Evolutionary conservation across 305 asterid species (phyloP), one percentile per base, ranked within the genome.

Genomic region (Solanum hybrid): DNA sequence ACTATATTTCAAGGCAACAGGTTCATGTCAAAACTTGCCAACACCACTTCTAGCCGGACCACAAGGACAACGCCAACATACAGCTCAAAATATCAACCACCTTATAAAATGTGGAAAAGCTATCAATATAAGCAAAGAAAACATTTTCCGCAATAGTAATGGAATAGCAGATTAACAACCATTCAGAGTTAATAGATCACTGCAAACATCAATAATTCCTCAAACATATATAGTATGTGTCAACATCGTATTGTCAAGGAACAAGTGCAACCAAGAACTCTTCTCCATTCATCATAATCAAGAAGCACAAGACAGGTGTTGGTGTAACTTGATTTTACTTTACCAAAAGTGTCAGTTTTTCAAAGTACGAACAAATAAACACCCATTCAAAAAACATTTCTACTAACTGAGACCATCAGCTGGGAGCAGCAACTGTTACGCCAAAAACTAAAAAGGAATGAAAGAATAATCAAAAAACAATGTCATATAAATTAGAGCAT

Each of bases 21-120:
- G 73, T 51, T 81, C 87, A 84, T 29, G 87, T 84, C 73, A 84
- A 51, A 84, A 84, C 87, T 84, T 69, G 12, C 42, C 73, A 84
- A 79, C 22, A n/a, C 37, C 38, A 26, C 71, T 40, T 81, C 71
- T 81, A 81, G 5, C 26, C 31, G 6, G 72, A 81, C 38, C 72
- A 45, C 38, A 82, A 82, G 27, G 36, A 32, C 35, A 79, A 38
- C 35, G 66, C 13, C 87, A 56, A 85, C 75, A 85, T 56, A 85
- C 76, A 85, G 76, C 22, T 85, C 19, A 31, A 85, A 11, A 31
- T 85, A 51, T 56, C 76, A 51, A 56, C 45, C 7, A 32, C 76
- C 76, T 31, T 51, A 84, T 84, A 51, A 82, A 51, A 84, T 56
- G 22, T 51, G 24, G 75, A 51, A 31, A 4, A 51, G 64, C 17